Percentiles rank a stretch among this genome's conserved stretches.
These are phyloP conservation scores for Fonsecaea nubica DNA, from an alignment of 2,329 filamentous ascomycete species.

Conservation along the genomic window DNA sequence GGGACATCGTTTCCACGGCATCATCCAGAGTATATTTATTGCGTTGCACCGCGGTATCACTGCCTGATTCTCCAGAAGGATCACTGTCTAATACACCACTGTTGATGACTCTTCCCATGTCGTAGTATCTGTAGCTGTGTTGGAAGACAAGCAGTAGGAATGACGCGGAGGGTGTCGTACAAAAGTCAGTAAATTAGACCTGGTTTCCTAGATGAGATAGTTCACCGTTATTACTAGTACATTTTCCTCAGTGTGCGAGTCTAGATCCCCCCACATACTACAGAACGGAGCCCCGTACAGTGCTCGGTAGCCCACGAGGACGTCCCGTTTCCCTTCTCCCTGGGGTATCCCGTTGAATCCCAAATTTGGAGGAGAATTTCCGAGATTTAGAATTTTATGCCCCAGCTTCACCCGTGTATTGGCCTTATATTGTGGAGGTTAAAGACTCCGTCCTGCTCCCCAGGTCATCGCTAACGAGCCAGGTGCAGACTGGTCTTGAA, in stretches of 20 bases:
- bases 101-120: background rate
- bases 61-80: background rate
- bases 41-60: background rate
- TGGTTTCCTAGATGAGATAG: background rate
- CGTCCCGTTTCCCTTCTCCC: background rate
- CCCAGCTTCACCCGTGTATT: background rate
- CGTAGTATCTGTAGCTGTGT: background rate
- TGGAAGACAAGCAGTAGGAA: background rate
- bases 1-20: too few species aligned
- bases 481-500: background rate
- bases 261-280: background rate
- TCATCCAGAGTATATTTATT: background rate
- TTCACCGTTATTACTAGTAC: background rate
- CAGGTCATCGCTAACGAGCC: background rate
- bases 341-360: constrained; percentile 3
- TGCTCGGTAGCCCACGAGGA: background rate
- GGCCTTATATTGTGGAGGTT: background rate
- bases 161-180: background rate
- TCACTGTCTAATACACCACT: background rate
- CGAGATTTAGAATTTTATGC: background rate
- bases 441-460: background rate
- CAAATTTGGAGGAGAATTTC: constrained; percentile 13
- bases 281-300: background rate
- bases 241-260: background rate
- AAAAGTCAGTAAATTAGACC: background rate